phyloP scores from a whole-genome alignment of 2,329 filamentous ascomycete genomes.

The Byssochlamys sp. region DNA sequence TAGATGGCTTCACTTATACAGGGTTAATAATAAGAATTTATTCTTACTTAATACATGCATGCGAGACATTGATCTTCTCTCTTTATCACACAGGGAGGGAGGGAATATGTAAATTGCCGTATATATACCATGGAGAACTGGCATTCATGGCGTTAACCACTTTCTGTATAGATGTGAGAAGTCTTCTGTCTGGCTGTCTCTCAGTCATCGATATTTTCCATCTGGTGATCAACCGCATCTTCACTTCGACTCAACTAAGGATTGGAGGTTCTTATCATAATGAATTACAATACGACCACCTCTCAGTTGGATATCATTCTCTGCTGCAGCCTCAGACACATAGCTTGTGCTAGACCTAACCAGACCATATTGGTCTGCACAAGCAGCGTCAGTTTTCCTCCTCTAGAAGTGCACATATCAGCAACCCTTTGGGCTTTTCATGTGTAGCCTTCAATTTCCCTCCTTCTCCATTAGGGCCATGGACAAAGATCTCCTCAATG shows the following conservation, averaged over 20 bases:
- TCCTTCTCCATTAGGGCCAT: conserved; percentile 47
- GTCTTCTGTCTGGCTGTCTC: background rate
- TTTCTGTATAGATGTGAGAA: no score
- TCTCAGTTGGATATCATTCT: conserved; percentile 48
- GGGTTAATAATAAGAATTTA: no score
- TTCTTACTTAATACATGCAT: no score
- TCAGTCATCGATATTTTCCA: no score
- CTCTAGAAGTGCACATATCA: conserved; percentile 57
- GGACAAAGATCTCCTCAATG: conserved; percentile 67
- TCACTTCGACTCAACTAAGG: no score
- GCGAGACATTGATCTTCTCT: no score
- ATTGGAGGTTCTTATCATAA: conserved; percentile 40
- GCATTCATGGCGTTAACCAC: no score
- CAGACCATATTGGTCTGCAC: conserved; percentile 87
- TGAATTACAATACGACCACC: conserved; percentile 58
- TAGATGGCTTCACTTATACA: no score
- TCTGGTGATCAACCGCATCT: no score
- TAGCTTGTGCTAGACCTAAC: conserved; percentile 60
- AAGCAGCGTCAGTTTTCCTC: conserved; percentile 58
- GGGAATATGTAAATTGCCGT: no score
- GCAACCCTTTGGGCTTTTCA: conserved; percentile 53
- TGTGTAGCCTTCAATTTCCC: conserved; percentile 55
- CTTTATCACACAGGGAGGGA: no score
- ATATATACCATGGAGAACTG: no score
- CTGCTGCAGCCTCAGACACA: conserved; percentile 46